A percentile compares a stretch with the other conserved stretches of the same genome.
These are phyloP conservation scores for Cicer bijugum DNA, from an alignment of 306 rosid genomes.

Conservation along the genomic window DNA sequence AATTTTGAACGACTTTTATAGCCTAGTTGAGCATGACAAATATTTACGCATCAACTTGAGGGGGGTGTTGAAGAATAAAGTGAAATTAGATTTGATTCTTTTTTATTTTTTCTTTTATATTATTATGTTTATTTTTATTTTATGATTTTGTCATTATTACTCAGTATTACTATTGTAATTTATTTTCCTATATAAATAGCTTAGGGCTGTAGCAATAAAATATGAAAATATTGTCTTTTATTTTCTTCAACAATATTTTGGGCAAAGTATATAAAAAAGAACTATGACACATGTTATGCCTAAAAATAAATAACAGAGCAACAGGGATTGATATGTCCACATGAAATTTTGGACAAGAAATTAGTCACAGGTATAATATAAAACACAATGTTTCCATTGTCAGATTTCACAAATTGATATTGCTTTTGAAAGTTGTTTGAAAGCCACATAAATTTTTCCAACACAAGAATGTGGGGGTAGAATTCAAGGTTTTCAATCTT, in stretches of 20 bases:
- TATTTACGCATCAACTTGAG: too few relatives aligned
- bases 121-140: too few relatives aligned
- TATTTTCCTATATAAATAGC: too few relatives aligned
- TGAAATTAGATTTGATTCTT: too few relatives aligned
- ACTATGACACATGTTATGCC: conserved; percentile 1
- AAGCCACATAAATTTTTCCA: not conserved
- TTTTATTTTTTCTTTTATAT: too few relatives aligned
- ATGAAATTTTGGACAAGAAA: not conserved
- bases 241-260: not conserved
- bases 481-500: conserved; percentile 18
- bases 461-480: not conserved
- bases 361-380: conserved; percentile 1
- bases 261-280: conserved; percentile 7
- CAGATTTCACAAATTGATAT: conserved; percentile 17
- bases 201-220: too few relatives aligned
- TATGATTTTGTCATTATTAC: too few relatives aligned
- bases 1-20: too few relatives aligned
- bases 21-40: too few relatives aligned
- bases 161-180: too few relatives aligned
- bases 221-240: too few relatives aligned
- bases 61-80: too few relatives aligned
- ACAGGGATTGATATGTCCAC: not conserved
- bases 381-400: not conserved
- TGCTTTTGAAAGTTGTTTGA: conserved; percentile 7
- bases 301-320: conserved; percentile 14